phyloP scores from a whole-genome alignment of 2,329 filamentous ascomycete species.

The Diaporthe longicolla region DNA sequence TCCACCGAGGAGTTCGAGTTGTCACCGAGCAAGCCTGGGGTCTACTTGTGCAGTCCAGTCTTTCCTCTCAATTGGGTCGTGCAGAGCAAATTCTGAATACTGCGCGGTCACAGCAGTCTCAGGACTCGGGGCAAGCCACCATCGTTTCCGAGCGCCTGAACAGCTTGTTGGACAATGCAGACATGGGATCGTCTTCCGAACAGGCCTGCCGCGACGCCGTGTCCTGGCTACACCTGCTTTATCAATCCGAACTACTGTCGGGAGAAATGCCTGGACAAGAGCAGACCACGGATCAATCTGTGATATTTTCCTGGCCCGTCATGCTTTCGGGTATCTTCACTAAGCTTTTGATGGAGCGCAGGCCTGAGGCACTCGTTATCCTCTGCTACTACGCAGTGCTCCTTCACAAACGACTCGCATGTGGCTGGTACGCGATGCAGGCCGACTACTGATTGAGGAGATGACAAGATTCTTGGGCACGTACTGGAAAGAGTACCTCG shows the following conservation, averaged over 20 bases:
- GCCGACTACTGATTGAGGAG: neutral
- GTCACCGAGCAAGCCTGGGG: neutral
- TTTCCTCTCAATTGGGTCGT: neutral
- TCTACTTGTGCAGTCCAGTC: neutral
- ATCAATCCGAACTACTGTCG: neutral
- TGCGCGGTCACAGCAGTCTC: neutral
- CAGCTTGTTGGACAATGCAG: neutral
- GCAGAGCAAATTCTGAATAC: neutral
- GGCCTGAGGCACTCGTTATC: neutral
- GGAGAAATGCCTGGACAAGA: neutral
- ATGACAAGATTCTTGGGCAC: neutral
- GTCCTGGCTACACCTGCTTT: neutral
- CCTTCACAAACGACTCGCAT: neutral
- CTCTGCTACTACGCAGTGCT: constrained; percentile 9
- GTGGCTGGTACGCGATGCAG: neutral
- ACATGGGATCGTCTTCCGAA: neutral
- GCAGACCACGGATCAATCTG: too few species aligned
- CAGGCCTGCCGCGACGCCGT: constrained; percentile 1
- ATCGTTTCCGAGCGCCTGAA: neutral
- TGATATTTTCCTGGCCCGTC: neutral
- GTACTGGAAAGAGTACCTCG: neutral
- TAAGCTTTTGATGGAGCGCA: neutral
- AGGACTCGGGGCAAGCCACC: neutral
- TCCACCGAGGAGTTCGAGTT: neutral
- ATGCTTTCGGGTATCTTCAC: neutral